Conservation (phyloP, 179 eudicot genomes). For the Drosera spatulata region DNA sequence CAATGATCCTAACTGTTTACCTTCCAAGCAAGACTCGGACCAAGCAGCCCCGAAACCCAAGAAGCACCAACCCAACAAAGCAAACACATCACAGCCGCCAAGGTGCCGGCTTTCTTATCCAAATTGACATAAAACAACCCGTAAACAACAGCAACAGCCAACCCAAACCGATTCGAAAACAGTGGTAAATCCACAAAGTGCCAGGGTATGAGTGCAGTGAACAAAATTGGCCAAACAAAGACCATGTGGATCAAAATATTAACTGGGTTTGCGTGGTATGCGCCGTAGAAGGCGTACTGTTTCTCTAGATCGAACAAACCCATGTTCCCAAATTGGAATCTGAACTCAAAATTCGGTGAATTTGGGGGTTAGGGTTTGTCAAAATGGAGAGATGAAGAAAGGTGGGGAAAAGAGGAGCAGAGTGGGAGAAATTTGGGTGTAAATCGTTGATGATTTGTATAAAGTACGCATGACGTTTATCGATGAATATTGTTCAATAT, state of each 20-base stretch:
- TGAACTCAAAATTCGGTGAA: not conserved
- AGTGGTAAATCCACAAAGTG: conserved; percentile 30
- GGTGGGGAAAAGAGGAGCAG: too few relatives aligned
- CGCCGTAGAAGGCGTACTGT: conserved; percentile 47
- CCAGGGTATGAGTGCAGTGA: conserved; percentile 21
- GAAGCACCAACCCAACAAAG: conserved; percentile 37
- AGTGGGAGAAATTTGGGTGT: too few relatives aligned
- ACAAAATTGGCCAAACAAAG: conserved; percentile 52
- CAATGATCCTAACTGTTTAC: conserved; percentile 9
- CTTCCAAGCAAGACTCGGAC: conserved; percentile 43
- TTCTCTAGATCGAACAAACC: conserved; percentile 47
- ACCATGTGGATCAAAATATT: conserved; percentile 39
- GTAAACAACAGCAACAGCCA: conserved; percentile 24
- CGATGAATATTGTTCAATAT: not conserved
- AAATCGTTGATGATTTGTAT: too few relatives aligned
- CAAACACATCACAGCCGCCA: conserved; percentile 42
- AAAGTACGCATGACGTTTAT: too few relatives aligned
- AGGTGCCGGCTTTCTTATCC: conserved; percentile 47
- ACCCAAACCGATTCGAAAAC: conserved; percentile 24
- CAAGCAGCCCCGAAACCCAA: conserved; percentile 28
- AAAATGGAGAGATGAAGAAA: not conserved
- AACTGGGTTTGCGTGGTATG: conserved; percentile 48
- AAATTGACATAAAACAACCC: conserved; percentile 28
- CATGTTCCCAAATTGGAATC: conserved; percentile 6
- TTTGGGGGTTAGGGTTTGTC: not conserved